These are phyloP conservation scores for Pseudogymnoascus sp. DNA, from an alignment of 2,329 filamentous ascomycete species.

Conservation along the genomic window DNA sequence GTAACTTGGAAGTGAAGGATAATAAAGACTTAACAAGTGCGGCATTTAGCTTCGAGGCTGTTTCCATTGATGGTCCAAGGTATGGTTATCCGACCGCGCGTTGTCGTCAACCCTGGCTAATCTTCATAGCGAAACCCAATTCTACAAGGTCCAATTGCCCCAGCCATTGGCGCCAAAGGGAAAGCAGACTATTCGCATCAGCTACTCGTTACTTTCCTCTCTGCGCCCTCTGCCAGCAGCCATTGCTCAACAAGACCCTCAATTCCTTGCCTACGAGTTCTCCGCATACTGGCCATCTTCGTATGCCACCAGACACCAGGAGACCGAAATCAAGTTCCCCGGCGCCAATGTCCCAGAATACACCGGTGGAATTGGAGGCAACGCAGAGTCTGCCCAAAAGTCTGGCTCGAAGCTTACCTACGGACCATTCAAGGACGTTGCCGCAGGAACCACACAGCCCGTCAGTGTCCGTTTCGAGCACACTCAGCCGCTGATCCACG, in stretches of 20 bases:
- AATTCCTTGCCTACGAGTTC: constrained; percentile 80
- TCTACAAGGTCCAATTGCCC: constrained; percentile 75
- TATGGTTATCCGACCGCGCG: constrained; percentile 24
- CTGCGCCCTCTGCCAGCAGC: constrained; percentile 70
- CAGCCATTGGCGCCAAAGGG: constrained; percentile 64
- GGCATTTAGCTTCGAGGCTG: constrained; percentile 60
- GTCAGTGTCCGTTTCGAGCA: constrained; percentile 87
- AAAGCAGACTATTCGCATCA: constrained; percentile 81
- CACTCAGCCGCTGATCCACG: constrained; percentile 80
- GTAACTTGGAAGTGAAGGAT: constrained; percentile 84
- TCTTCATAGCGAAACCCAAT: constrained; percentile 56
- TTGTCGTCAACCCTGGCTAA: constrained; percentile 20
- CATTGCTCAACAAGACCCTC: constrained; percentile 76
- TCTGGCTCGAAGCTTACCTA: constrained; percentile 82
- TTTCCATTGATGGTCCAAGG: constrained; percentile 56
- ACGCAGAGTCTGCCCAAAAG: constrained; percentile 57
- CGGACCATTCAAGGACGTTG: constrained; percentile 74
- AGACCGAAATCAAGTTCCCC: constrained; percentile 90
- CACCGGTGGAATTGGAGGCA: constrained; percentile 60
- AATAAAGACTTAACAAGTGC: constrained; percentile 67
- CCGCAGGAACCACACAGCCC: constrained; percentile 65
- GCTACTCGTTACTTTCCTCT: constrained; percentile 72
- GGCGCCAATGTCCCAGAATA: constrained; percentile 74
- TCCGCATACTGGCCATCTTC: constrained; percentile 76
- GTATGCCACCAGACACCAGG: constrained; percentile 84